Evolutionary conservation across 2,329 filamentous ascomycete species (phyloP).

Genomic region (Penicillium sp.): DNA sequence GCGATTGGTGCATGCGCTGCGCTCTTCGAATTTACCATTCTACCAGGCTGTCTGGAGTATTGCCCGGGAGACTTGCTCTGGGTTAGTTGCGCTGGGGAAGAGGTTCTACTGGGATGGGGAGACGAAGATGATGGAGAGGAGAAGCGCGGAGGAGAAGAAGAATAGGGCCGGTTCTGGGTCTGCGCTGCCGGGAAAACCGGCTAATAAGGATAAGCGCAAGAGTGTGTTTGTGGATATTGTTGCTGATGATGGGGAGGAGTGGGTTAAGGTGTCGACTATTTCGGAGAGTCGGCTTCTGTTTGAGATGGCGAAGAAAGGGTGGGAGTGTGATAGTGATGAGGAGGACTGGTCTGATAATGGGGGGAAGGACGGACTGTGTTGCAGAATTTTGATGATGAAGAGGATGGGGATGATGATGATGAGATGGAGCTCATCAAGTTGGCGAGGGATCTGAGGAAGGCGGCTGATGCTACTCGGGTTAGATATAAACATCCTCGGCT

Average conservation of each 20-base stretch:
- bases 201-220: constrained; percentile 44
- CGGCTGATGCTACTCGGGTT: constrained; percentile 55
- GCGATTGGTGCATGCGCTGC: constrained; percentile 53
- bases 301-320: constrained; percentile 66
- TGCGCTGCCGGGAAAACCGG: constrained; percentile 24
- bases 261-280: constrained; percentile 66
- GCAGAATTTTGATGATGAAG: constrained; percentile 30
- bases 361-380: constrained; percentile 22
- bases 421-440: constrained; percentile 59
- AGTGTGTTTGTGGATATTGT: constrained; percentile 63
- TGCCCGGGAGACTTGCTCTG: constrained; percentile 53
- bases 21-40: constrained; percentile 64
- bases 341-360: constrained; percentile 42
- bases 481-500: constrained; percentile 59
- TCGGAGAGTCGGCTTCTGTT: constrained; percentile 62
- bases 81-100: constrained; percentile 57
- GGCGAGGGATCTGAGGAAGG: constrained; percentile 56
- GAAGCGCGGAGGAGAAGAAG: constrained; percentile 9
- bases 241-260: constrained; percentile 58
- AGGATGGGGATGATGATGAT: constrained; percentile 47
- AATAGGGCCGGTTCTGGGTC: not conserved
- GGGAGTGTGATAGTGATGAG: constrained; percentile 50
- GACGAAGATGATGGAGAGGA: constrained; percentile 5
- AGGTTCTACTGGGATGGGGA: constrained; percentile 49
- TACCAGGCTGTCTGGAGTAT: constrained; percentile 61